A percentile compares a stretch with the other conserved stretches of the same genome.
phyloP scores from a whole-genome alignment of 441 rosid genomes.

The Metrosideros polymorpha region DNA sequence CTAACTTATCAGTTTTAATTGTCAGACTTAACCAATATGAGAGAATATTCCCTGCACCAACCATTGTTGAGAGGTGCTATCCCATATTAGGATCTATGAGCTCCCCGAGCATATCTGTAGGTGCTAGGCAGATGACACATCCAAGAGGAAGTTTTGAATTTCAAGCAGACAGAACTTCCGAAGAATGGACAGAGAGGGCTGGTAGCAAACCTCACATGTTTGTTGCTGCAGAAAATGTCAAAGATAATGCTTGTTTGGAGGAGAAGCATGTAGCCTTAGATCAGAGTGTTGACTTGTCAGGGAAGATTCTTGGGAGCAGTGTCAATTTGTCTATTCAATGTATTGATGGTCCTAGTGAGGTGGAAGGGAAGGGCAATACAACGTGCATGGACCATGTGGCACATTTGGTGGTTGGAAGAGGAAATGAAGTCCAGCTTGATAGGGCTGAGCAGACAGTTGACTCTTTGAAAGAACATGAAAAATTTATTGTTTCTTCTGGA shows the following conservation, averaged over 20 bases:
- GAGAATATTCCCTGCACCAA: not conserved
- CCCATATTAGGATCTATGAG: conserved; percentile 8
- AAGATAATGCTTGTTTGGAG: conserved; percentile 8
- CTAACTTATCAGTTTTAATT: conserved; percentile 4
- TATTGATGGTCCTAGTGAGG: conserved; percentile 37
- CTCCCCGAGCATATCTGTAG: conserved; percentile 16
- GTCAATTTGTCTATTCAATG: conserved; percentile 21
- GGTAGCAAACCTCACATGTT: conserved; percentile 8
- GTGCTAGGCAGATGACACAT: conserved; percentile 16
- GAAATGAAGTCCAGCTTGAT: conserved; percentile 11
- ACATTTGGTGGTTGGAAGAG: conserved; percentile 9
- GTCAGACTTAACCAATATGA: conserved; percentile 24
- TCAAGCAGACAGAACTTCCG: conserved; percentile 7
- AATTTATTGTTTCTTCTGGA: conserved; percentile 37
- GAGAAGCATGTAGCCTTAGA: conserved; percentile 9
- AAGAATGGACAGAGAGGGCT: conserved; percentile 2
- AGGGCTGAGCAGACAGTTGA: conserved; percentile 3
- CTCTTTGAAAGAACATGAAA: conserved; percentile 22
- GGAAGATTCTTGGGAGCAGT: conserved; percentile 3
- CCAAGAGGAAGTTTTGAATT: conserved; percentile 10
- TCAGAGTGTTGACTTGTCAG: conserved; percentile 10
- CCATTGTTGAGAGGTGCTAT: conserved; percentile 23
- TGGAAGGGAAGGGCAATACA: conserved; percentile 7
- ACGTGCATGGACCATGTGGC: conserved; percentile 1
- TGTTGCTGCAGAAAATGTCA: conserved; percentile 15